Base-by-base conservation (phyloP, 2,329 filamentous ascomycete species). In the Coniochaeta sp. region DNA sequence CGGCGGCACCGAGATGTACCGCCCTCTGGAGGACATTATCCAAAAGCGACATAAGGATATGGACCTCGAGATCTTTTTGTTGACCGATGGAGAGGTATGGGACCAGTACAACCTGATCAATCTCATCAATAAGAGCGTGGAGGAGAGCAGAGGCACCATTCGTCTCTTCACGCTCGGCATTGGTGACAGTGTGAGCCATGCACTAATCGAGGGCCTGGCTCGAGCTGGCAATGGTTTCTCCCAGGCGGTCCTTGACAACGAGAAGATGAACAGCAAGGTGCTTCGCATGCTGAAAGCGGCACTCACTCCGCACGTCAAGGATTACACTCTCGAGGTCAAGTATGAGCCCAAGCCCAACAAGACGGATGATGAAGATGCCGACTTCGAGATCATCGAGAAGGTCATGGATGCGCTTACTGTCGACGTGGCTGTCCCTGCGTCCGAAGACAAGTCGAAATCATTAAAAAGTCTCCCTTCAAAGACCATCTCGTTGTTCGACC, bases 211-310 rank as follows among this genome's bases (percentile, higher is more conserved):
- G 51, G 78, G 79, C 1, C 68, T 79, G 42, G 77, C 78, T 1
- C 67, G 72, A 6, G 74, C 73, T 9, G 80, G 81, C 2, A 75
- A 76, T 18, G 80, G 80, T 3, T 82, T 85, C 54, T 65, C 78
- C 0, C 86, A 90, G 63, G 72, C 77, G 0, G 84, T 89, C 0
- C 72, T 71, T 1, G 67, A 79, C 6, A 69, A 77, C 1, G 86
- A 90, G 62, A 81, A 83, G 60, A 79, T 89, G 66, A 81, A 86
- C 58, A 78, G 70, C 56, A 87, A 86, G 62, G 76, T 89, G 1
- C 75, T 90, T 2, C 77, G 86, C 2, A 90, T 91, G 86, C 71
- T 91, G 52, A 88, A 87, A 61, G 86, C 79, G 0, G 81, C 85
- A 0, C 65, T 90, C 18, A 81, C 78, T 2, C 83, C 85, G 0